Evolutionary conservation across 306 rosid genomes (phyloP).

Genomic region (Luffa aegyptiaca): DNA sequence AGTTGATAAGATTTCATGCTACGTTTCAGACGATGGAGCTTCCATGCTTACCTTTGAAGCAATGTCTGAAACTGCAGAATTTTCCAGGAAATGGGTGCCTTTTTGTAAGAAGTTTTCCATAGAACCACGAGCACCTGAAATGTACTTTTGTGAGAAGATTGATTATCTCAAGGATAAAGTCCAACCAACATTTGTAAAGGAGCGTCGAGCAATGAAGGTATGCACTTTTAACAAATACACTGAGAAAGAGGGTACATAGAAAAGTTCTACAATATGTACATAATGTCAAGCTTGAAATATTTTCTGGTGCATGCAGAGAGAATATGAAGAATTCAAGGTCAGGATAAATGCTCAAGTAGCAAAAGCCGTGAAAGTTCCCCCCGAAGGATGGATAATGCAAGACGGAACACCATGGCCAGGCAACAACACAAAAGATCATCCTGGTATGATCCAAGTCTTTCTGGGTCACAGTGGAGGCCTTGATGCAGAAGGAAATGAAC

Average conservation of each 20-base stretch:
- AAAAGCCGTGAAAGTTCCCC: slow-evolving; percentile 74
- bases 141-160: slow-evolving; percentile 76
- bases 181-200: slow-evolving; percentile 94
- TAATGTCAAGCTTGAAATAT: slow-evolving; percentile 5
- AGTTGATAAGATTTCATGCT: slow-evolving; percentile 80
- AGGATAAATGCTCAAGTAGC: slow-evolving; percentile 87
- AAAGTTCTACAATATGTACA: neutral
- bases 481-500: slow-evolving; percentile 82
- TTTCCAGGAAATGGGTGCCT: slow-evolving; percentile 91
- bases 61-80: slow-evolving; percentile 81
- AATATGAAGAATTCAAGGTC: slow-evolving; percentile 90
- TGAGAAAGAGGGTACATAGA: neutral
- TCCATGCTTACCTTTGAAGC: slow-evolving; percentile 90
- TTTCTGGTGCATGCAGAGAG: slow-evolving; percentile 50
- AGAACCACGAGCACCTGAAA: slow-evolving; percentile 92
- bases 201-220: slow-evolving; percentile 95
- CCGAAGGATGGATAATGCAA: slow-evolving; percentile 98
- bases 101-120: slow-evolving; percentile 76
- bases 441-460: slow-evolving; percentile 96
- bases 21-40: slow-evolving; percentile 92
- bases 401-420: slow-evolving; percentile 99
- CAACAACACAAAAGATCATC: slow-evolving; percentile 90
- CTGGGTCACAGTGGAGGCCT: slow-evolving; percentile 91
- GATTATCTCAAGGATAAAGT: slow-evolving; percentile 92
- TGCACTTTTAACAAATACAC: slow-evolving; percentile 1